Evolutionary conservation across 2,329 filamentous ascomycete species (phyloP).

Genomic region (Teratosphaeria destructans): DNA sequence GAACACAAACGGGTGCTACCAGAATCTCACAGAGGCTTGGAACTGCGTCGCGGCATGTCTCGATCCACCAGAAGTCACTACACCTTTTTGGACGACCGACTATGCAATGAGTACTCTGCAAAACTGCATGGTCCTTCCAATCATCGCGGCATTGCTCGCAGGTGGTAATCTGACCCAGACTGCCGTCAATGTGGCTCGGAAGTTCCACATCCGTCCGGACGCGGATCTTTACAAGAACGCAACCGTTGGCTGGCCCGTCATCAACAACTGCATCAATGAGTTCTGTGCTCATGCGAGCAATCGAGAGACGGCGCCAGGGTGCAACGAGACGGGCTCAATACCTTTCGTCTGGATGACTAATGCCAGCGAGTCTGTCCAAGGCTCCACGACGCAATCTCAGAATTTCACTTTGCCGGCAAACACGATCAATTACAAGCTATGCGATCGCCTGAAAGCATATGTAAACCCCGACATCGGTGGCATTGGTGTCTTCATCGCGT

Average conservation of each 20-base stretch:
- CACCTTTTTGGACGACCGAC: slow-evolving; percentile 1
- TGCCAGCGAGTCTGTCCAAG: neutral
- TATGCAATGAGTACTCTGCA: slow-evolving; percentile 3
- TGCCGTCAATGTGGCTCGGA: slow-evolving; percentile 1
- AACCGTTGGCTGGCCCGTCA: slow-evolving; percentile 2
- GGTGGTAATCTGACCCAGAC: neutral
- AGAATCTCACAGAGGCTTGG: neutral
- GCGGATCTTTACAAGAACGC: neutral
- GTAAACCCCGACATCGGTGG: slow-evolving; percentile 11
- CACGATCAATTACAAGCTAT: neutral
- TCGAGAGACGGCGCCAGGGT: neutral
- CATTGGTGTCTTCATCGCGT: slow-evolving; percentile 9
- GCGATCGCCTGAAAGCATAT: slow-evolving; percentile 3
- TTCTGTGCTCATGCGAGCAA: slow-evolving; percentile 2
- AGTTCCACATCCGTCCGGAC: slow-evolving; percentile 1
- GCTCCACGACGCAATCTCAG: neutral
- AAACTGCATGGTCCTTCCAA: slow-evolving; percentile 5
- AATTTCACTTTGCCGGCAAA: neutral
- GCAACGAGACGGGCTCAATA: neutral
- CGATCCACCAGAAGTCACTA: neutral
- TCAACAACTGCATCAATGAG: slow-evolving; percentile 5
- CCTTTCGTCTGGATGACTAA: neutral
- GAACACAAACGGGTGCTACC: slow-evolving; percentile 1
- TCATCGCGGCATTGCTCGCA: slow-evolving; percentile 2
- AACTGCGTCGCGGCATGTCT: slow-evolving; percentile 6